These are phyloP conservation scores for Pistacia integerrima DNA, from an alignment of 345 rosid species.

Conservation along the genomic window DNA sequence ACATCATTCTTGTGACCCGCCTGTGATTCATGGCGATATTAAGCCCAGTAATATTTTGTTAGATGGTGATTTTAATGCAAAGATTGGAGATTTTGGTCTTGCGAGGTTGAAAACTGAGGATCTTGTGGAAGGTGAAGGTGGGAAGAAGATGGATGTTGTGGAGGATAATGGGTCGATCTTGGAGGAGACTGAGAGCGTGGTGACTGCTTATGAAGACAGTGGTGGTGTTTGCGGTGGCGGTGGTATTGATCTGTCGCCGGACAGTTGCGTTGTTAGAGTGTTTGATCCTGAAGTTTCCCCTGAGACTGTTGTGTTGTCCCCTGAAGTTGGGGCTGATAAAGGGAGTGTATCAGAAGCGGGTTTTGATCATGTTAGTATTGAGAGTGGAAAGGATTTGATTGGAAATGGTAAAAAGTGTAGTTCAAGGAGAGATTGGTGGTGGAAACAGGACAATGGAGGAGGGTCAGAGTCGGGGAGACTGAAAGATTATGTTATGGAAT, in stretches of 20 bases:
- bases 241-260: slow-evolving; percentile 49
- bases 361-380: slow-evolving; percentile 44
- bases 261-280: slow-evolving; percentile 43
- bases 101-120: slow-evolving; percentile 64
- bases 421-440: slow-evolving; percentile 74
- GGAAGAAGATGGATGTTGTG: slow-evolving; percentile 28
- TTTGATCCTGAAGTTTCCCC: slow-evolving; percentile 48
- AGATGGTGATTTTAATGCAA: slow-evolving; percentile 57
- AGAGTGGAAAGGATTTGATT: slow-evolving; percentile 42
- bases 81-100: slow-evolving; percentile 78
- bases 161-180: slow-evolving; percentile 76
- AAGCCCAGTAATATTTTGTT: slow-evolving; percentile 71
- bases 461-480: slow-evolving; percentile 65
- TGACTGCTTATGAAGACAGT: slow-evolving; percentile 55
- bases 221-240: slow-evolving; percentile 21
- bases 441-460: slow-evolving; percentile 73
- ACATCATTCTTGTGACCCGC: slow-evolving; percentile 58
- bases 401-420: slow-evolving; percentile 33
- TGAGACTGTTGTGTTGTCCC: slow-evolving; percentile 36
- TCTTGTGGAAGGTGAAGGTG: slow-evolving; percentile 32
- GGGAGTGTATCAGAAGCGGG: slow-evolving; percentile 51
- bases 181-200: slow-evolving; percentile 66
- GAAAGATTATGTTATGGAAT: slow-evolving; percentile 79
- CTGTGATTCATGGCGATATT: slow-evolving; percentile 68
- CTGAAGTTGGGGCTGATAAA: slow-evolving; percentile 45